Evolutionary conservation across 2,329 filamentous ascomycete species (phyloP), one percentile per base, ranked within the genome.

Genomic region (Claviceps monticola): DNA sequence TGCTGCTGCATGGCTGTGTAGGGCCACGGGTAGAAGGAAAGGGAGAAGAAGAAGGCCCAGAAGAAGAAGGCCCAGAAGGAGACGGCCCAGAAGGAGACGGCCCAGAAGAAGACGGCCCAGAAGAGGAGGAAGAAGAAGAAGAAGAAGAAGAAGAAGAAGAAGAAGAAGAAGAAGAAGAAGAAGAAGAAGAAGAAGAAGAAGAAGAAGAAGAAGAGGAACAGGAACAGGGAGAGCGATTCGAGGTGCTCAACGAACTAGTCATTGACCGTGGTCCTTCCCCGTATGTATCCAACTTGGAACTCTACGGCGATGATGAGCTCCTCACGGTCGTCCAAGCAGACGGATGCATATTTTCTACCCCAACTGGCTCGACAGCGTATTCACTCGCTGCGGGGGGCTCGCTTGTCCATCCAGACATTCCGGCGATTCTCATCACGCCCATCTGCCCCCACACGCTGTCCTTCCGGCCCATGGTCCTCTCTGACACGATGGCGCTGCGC

Each of bases 361-460:
- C 93, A 1, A 98, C 93, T 34, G 93, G 86, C 53, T 89, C 85
- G 54, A 98, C 93, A 3, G 93, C 93, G 34, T 98, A 98, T 68
- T 96, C 90, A 2, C 82, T 98, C 34, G 96, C 90, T 11, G 93
- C 93, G 16, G 93, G 93, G 55, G 93, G 93, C 60, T 94, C 89
- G 21, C 83, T 98, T 46, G 91, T 97, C 53, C 91, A 97, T 65
- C 93, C 93, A 0, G 91, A 95, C 64, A 95, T 98, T 55, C 93
- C 93, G 14, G 93, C 90, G 59, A 96, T 98, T 60, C 82, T 97
- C 43, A 80, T 98, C 51, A 98, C 93, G 0, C 93, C 93, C 19
- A 97, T 98, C 67, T 98, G 93, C 69, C 93, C 93, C 8, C 93
- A 98, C 65, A 97, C 91, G 0, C 76, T 98, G 16, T 95, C 88